Conservation (phyloP, 1,284 basidiomycete genomes). For the Dichomitus squalens region DNA sequence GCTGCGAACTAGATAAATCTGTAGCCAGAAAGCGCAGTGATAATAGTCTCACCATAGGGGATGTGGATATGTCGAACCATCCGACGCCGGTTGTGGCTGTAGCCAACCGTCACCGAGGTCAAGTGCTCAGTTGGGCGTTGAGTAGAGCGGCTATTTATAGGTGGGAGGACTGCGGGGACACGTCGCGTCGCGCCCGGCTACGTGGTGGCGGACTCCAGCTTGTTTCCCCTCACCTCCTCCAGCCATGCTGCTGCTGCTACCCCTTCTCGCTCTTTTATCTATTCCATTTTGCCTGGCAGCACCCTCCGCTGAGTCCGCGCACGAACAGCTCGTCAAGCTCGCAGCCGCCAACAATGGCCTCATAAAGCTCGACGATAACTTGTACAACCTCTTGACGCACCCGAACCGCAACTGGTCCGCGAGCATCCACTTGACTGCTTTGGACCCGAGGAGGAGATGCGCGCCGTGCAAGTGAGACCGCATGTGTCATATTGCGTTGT, state of each 20-base stretch:
- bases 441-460: conserved; percentile 78
- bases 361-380: conserved; percentile 74
- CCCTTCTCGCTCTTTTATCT: conserved; percentile 47
- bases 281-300: conserved; percentile 47
- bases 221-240: conserved; percentile 13
- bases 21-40: neutral
- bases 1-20: conserved; percentile 45
- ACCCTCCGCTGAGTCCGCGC: conserved; percentile 39
- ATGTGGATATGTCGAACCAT: no score
- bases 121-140: neutral
- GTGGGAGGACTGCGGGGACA: conserved; percentile 11
- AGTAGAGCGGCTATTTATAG: neutral
- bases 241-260: conserved; percentile 41
- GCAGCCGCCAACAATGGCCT: conserved; percentile 75
- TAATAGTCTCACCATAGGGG: neutral
- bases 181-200: conserved; percentile 31
- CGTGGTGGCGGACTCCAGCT: conserved; percentile 12
- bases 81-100: no score
- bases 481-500: neutral
- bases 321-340: conserved; percentile 61
- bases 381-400: conserved; percentile 76
- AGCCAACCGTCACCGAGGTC: no score
- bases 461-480: conserved; percentile 71
- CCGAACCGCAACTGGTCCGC: conserved; percentile 84
- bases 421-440: conserved; percentile 83